These are phyloP conservation scores for Antrodiella citrinella DNA, from an alignment of 768 basidiomycete species.

Conservation along the genomic window DNA sequence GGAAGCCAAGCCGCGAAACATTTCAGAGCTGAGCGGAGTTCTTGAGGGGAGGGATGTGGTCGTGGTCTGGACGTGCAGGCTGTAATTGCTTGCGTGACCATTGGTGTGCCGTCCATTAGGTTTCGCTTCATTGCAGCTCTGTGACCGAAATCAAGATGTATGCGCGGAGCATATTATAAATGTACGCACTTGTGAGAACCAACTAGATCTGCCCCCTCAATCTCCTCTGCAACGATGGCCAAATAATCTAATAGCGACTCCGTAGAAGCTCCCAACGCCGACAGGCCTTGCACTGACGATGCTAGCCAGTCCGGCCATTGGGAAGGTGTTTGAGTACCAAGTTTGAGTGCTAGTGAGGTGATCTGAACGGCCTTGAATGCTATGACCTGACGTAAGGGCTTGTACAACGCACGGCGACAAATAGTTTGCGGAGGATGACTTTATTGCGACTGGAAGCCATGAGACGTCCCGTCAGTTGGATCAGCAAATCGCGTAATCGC, in stretches of 20 bases:
- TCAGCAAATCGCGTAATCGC: constrained; percentile 53
- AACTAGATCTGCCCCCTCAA: constrained; percentile 66
- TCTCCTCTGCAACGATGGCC: constrained; percentile 79
- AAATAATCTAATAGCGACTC: constrained; percentile 69
- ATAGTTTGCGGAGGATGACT: constrained; percentile 79
- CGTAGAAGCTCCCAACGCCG: constrained; percentile 45
- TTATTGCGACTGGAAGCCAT: constrained; percentile 50
- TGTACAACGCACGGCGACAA: constrained; percentile 61
- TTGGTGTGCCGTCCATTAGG: constrained; percentile 56
- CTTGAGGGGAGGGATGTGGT: constrained; percentile 25
- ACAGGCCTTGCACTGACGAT: constrained; percentile 54
- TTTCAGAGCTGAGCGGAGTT: constrained; percentile 64
- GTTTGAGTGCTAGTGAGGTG: constrained; percentile 63
- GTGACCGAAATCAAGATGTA: constrained; percentile 6
- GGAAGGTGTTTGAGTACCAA: constrained; percentile 49
- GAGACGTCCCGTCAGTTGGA: constrained; percentile 63
- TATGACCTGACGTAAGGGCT: not conserved
- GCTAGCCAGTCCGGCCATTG: constrained; percentile 75
- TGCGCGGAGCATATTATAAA: not conserved
- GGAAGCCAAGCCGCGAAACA: constrained; percentile 83
- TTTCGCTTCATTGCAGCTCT: constrained; percentile 61
- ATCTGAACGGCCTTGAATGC: constrained; percentile 30
- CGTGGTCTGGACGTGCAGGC: constrained; percentile 39
- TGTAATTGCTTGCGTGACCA: constrained; percentile 64
- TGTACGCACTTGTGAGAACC: constrained; percentile 60